Percentiles rank a stretch among this genome's conserved stretches.
phyloP scores from a whole-genome alignment of 441 rosid genomes.

The Adansonia madagascariensis region DNA sequence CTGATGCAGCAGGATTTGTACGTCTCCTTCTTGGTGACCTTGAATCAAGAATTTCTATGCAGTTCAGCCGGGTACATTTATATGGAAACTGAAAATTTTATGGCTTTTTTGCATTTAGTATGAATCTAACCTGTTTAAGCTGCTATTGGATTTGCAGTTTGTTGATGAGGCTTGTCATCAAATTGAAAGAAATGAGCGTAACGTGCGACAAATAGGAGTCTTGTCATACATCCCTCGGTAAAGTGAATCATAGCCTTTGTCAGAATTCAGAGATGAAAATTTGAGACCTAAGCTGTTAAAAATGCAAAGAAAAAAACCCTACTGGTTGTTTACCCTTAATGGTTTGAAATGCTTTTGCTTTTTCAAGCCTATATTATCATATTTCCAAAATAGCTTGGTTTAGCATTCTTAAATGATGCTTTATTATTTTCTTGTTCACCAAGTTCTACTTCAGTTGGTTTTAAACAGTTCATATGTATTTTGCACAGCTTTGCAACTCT shows the following conservation, averaged over 20 bases:
- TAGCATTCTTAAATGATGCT: constrained; percentile 7
- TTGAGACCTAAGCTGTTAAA: constrained; percentile 7
- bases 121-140: constrained; percentile 30
- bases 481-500: constrained; percentile 84
- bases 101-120: constrained; percentile 11
- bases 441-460: constrained; percentile 11
- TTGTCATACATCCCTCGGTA: constrained; percentile 95
- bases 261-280: constrained; percentile 7
- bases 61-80: constrained; percentile 79
- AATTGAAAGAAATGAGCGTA: constrained; percentile 95
- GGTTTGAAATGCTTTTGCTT: constrained; percentile 15
- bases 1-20: constrained; percentile 99
- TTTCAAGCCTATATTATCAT: neutral
- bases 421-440: constrained; percentile 5
- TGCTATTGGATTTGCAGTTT: constrained; percentile 57
- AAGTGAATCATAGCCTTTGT: constrained; percentile 15
- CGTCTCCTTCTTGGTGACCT: constrained; percentile 96
- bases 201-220: constrained; percentile 84
- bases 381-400: constrained; percentile 17
- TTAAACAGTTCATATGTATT: constrained; percentile 14
- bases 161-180: constrained; percentile 99
- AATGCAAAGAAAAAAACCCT: neutral
- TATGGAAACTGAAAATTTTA: constrained; percentile 22
- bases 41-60: constrained; percentile 92
- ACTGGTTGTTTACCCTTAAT: neutral